Evolutionary conservation across 1,284 basidiomycete species (phyloP).

Genomic region (Ustilago bromivora): DNA sequence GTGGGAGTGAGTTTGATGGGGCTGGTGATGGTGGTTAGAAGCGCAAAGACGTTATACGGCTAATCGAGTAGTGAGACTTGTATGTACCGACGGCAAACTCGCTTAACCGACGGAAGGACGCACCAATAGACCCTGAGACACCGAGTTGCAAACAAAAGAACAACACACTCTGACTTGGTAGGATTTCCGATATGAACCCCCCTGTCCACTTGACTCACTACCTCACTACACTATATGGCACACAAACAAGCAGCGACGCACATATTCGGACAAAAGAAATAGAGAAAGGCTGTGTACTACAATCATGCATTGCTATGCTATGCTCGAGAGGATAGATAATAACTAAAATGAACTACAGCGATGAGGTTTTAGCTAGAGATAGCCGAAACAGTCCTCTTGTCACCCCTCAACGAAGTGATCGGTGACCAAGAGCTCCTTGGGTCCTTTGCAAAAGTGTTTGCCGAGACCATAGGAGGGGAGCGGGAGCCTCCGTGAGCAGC

Average conservation of each 20-base stretch:
- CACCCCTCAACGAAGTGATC: conserved; percentile 40
- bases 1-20: neutral
- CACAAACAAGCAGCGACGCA: neutral
- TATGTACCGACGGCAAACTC: neutral
- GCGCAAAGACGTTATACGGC: neutral
- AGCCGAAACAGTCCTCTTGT: conserved; percentile 36
- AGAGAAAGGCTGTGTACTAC: neutral
- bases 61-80: neutral
- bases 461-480: conserved; percentile 21
- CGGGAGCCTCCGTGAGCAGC: conserved; percentile 18
- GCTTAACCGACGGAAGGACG: neutral
- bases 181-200: neutral
- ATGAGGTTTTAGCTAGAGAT: conserved; percentile 24
- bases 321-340: neutral
- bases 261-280: neutral
- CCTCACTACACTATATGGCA: neutral
- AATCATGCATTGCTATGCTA: neutral
- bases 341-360: conserved; percentile 17
- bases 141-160: neutral
- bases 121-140: neutral
- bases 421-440: conserved; percentile 42
- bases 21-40: neutral
- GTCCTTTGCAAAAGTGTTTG: conserved; percentile 31
- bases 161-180: neutral
- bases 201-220: neutral